Base-by-base conservation (phyloP, 345 rosid genomes). In the Barbarea vulgaris region DNA sequence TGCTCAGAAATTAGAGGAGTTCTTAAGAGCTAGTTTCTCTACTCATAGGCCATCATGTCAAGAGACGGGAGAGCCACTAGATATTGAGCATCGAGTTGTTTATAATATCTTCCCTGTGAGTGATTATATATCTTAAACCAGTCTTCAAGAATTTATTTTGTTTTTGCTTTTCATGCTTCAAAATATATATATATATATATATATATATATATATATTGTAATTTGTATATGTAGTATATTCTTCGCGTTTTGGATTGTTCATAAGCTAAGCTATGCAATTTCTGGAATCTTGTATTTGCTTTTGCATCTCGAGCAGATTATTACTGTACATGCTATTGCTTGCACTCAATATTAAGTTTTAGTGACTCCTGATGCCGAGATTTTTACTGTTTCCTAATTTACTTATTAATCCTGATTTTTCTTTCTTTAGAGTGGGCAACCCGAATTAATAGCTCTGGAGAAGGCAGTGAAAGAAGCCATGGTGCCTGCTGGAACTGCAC, bases 21-120 rank as follows among this genome's bases (percentile, higher is more conserved):
- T 93, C 80, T 80, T 96, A 48, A 84, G 77, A 81, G 84, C 85
- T 33, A 84, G 98, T 79, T 93, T 91, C 79, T 86, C 89, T 14
- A 60, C 88, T 1, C 96, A 96, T 76, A 81, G 99, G 60, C 97
- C 99, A 7, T 84, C 88, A 1, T 89, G 98, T 67, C 80, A 87
- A 61, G 92, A 93, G 89, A 93, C 98, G 0, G 95, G 91, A 34
- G 98, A 96, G 82, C 93, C 87, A 25, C 88, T 93, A 30, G 98
- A 93, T 77, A 88, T 93, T 11, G 98, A 93, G 83, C 99, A 96
- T 77, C 96, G 89, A 27, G 36, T 96, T 33, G 90, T 93, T 69
- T 93, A 80, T 68, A 93, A 93, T 33, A 87, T 82, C 7, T 93
- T 89, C 64, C 91, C 90, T 70, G 99, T 91, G 84, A 83, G 91